Evolutionary conservation across 1,284 basidiomycete genomes (phyloP).

Genomic region (Austroboletus niveus): DNA sequence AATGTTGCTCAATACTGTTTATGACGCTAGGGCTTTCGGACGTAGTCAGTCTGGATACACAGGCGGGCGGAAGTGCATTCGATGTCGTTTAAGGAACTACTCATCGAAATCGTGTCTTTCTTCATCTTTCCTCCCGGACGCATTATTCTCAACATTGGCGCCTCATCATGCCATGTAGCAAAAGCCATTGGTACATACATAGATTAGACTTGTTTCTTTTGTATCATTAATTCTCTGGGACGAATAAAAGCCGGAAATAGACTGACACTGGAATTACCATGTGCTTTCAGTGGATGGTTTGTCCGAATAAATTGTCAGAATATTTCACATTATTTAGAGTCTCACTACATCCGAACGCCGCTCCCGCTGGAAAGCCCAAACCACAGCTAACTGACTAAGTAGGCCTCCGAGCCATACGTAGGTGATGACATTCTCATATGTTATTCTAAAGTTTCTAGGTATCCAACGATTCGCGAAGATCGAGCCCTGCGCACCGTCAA

Average conservation of each 20-base stretch:
- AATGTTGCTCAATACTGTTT: not conserved
- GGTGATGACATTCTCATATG: no score
- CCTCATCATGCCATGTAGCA: constrained; percentile 19
- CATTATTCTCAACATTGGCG: not conserved
- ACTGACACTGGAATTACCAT: not conserved
- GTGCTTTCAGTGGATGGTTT: no score
- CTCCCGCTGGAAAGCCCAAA: no score
- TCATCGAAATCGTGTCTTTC: not conserved
- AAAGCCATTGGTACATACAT: constrained; percentile 12
- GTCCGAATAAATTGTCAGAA: no score
- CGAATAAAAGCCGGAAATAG: constrained; percentile 10
- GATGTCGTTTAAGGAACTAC: constrained; percentile 38
- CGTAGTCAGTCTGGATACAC: constrained; percentile 54
- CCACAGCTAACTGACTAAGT: no score
- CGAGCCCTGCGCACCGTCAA: no score
- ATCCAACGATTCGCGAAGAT: no score
- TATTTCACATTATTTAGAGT: no score
- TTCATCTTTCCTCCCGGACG: not conserved
- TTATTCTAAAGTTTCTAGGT: no score
- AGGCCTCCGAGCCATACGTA: no score
- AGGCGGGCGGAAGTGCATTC: constrained; percentile 61
- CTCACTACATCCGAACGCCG: no score
- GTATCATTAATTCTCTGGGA: constrained; percentile 18
- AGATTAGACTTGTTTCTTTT: not conserved
- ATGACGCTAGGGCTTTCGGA: constrained; percentile 48